Evolutionary conservation across 257 asterid genomes (phyloP), one percentile per base, ranked within the genome.

Genomic region (Henckelia pumila): DNA sequence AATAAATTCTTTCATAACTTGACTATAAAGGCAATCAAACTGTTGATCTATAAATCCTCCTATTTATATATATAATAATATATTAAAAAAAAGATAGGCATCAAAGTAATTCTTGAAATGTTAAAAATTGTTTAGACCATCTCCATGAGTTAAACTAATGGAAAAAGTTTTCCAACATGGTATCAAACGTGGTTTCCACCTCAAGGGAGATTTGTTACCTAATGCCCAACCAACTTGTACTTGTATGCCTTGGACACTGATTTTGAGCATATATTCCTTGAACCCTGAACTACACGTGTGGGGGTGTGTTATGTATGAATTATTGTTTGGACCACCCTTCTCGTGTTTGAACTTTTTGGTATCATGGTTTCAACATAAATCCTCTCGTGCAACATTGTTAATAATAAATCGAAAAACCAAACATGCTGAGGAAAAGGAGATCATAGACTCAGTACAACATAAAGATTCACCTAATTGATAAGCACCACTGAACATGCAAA

Each of bases 401-500:
- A 44, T 6, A 44, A 44, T 44, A 44, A 44, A 44, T 37, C 52
- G 7, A 3, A 6, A 19, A 44, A 44, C 19, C 52, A 14, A 44
- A 44, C 1, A 13, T 13, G n/a, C 7, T 2, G 49, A 44, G 52
- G 52, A 14, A 14, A 44, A 44, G n/a, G 19, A 44, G n/a, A 13
- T 44, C 4, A 44, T 44, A 44, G 19, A 44, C 6, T 13, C 19
- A 14, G 19, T 44, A 14, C 7, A 44, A 14, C 19, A 13, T 13
- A 35, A 8, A 44, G 52, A 44, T 13, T 9, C 14, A 44, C 19
- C 50, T 33, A 13, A 53, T 29, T 66, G 19, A 62, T 16, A 55
- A 21, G 49, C 24, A 50, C 61, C 33, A 71, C 23, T 73, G 40
- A 69, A 32, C 62, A 67, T 56, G 68, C 13, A 20, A 59, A 8